phyloP scores from a whole-genome alignment of 495 filamentous ascomycete species.

The Penicillium samsonianum region DNA sequence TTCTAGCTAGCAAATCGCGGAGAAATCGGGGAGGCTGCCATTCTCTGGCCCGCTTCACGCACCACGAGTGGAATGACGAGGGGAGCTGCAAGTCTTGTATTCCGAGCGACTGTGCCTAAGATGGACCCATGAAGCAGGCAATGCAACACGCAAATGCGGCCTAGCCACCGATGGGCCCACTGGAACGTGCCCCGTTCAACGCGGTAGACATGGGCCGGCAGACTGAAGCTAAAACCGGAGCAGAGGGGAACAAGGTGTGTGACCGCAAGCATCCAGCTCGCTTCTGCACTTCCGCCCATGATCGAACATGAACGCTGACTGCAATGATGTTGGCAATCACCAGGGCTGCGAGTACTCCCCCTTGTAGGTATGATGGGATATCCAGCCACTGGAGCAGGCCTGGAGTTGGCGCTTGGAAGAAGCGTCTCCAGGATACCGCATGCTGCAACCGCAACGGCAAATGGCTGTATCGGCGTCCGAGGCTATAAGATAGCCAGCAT shows the following conservation, averaged over 20 bases:
- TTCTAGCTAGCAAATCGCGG: too few relatives aligned
- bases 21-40: too few relatives aligned
- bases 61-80: too few relatives aligned
- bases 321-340: constrained; percentile 9
- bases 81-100: too few relatives aligned
- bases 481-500: constrained; percentile 1
- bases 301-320: not conserved
- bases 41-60: too few relatives aligned
- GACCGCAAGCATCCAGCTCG: constrained; percentile 8
- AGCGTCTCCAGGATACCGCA: constrained; percentile 6
- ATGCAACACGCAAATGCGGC: too few relatives aligned
- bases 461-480: not conserved
- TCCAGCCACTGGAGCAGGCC: constrained; percentile 4
- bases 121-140: too few relatives aligned
- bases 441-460: not conserved
- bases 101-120: too few relatives aligned
- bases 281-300: constrained; percentile 13
- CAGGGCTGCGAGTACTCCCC: not conserved
- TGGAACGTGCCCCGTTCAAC: too few relatives aligned
- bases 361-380: constrained; percentile 8
- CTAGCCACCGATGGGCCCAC: too few relatives aligned
- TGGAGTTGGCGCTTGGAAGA: constrained; percentile 1
- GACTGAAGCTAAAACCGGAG: constrained; percentile 5
- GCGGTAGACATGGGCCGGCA: too few relatives aligned
- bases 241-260: constrained; percentile 11